A percentile compares a stretch with the other conserved stretches of the same genome.
These are phyloP conservation scores for Claviceps paspali DNA, from an alignment of 2,329 filamentous ascomycete genomes.

Conservation along the genomic window DNA sequence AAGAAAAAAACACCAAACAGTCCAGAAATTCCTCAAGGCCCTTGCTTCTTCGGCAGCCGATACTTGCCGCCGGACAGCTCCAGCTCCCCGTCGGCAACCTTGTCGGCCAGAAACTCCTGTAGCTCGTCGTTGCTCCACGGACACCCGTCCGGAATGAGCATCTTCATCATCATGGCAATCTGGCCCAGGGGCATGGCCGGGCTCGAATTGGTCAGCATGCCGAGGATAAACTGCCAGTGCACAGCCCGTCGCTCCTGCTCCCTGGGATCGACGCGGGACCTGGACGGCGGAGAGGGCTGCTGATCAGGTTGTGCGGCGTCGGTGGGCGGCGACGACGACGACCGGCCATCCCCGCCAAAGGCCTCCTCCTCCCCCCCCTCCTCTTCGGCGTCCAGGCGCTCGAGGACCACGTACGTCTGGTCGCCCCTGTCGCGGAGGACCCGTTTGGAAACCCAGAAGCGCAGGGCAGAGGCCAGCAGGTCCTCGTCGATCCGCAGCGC, in stretches of 20 bases:
- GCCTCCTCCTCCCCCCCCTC: conserved; percentile 12
- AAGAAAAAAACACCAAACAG: not conserved
- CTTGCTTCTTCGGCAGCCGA: conserved; percentile 44
- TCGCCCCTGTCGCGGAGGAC: conserved; percentile 44
- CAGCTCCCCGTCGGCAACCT: conserved; percentile 57
- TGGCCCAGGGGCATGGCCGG: conserved; percentile 62
- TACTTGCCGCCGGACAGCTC: conserved; percentile 59
- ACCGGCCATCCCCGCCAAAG: too few relatives aligned
- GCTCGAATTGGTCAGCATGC: conserved; percentile 87
- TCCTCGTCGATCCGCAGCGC: conserved; percentile 58
- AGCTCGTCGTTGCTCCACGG: conserved; percentile 82
- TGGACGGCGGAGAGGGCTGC: conserved; percentile 30
- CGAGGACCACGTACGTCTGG: conserved; percentile 51
- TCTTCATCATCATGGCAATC: conserved; percentile 90
- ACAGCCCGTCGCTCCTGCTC: conserved; percentile 45
- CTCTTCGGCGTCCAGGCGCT: conserved; percentile 34
- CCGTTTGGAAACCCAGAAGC: conserved; percentile 55
- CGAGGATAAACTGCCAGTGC: conserved; percentile 84
- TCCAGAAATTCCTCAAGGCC: too few relatives aligned
- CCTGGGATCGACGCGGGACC: conserved; percentile 46
- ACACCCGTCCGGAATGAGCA: conserved; percentile 78
- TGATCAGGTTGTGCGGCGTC: conserved; percentile 9
- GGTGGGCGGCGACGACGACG: too few relatives aligned
- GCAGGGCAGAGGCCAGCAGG: conserved; percentile 51
- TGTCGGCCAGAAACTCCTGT: conserved; percentile 60